These are phyloP conservation scores for Magnolia changhungtana DNA, from an alignment of 164 flowering plant genomes.

Conservation along the genomic window DNA sequence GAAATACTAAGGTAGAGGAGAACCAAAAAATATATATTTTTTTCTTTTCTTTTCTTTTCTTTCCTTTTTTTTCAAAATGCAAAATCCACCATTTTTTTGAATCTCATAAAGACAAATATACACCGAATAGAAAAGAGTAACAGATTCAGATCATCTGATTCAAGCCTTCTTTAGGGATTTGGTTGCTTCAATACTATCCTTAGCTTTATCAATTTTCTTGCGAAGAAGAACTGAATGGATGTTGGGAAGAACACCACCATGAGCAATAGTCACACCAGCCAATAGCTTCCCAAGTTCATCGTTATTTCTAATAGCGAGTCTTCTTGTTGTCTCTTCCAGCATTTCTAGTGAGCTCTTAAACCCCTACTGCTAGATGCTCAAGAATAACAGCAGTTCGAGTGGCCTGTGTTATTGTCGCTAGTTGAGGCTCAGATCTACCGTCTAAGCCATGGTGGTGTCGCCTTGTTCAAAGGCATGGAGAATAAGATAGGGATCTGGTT, in stretches of 20 bases:
- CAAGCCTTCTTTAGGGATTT: constrained; percentile 13
- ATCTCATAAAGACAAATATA: not conserved
- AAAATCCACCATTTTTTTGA: no score
- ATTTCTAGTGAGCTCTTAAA: constrained; percentile 37
- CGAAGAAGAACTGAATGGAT: constrained; percentile 32
- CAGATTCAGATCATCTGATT: not conserved
- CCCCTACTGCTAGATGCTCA: constrained; percentile 61
- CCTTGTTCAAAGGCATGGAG: no score
- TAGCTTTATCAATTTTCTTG: constrained; percentile 17
- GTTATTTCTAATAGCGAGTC: constrained; percentile 34
- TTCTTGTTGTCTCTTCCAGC: constrained; percentile 46
- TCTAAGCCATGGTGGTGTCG: no score
- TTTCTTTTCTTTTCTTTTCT: no score
- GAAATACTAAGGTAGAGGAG: no score
- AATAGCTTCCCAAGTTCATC: constrained; percentile 34
- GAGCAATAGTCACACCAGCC: constrained; percentile 32
- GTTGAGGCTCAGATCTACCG: no score
- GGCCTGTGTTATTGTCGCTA: no score
- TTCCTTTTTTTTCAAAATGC: no score
- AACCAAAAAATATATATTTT: no score
- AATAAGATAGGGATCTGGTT: no score
- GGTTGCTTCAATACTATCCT: not conserved
- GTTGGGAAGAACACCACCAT: constrained; percentile 36
- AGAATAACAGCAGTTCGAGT: constrained; percentile 39
- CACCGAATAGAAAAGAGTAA: not conserved